phyloP scores from a whole-genome alignment of 257 asterid genomes.

The Fraxinus anomala region DNA sequence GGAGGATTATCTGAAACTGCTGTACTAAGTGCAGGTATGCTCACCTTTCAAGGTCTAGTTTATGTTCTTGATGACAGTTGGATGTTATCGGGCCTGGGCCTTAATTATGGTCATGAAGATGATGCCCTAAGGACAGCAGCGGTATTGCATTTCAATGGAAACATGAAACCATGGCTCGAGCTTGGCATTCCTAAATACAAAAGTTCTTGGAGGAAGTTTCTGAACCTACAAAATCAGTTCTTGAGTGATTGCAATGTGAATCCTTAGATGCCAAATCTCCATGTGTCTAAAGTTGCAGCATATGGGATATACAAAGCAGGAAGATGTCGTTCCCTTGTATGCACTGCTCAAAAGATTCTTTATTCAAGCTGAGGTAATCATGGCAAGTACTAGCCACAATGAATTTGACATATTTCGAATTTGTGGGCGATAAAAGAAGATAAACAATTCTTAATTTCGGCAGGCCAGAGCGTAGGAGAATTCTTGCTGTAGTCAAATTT shows the following conservation, averaged over 20 bases:
- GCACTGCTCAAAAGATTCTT: slow-evolving; percentile 28
- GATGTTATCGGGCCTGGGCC: slow-evolving; percentile 87
- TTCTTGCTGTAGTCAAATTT: slow-evolving; percentile 26
- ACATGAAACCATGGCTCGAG: slow-evolving; percentile 99
- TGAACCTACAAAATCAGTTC: slow-evolving; percentile 65
- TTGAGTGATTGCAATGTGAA: slow-evolving; percentile 88
- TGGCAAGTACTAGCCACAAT: slow-evolving; percentile 29
- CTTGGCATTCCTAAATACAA: slow-evolving; percentile 81
- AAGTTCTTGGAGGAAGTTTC: slow-evolving; percentile 69
- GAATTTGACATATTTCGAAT: slow-evolving; percentile 22
- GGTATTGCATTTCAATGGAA: slow-evolving; percentile 87
- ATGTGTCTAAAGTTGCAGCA: slow-evolving; percentile 30
- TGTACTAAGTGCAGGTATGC: slow-evolving; percentile 63
- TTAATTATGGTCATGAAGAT: slow-evolving; percentile 57
- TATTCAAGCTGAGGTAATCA: slow-evolving; percentile 9
- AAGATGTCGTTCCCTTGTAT: slow-evolving; percentile 6
- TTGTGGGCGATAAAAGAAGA: slow-evolving; percentile 27
- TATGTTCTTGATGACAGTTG: slow-evolving; percentile 70
- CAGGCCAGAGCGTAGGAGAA: slow-evolving; percentile 25
- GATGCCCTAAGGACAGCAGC: slow-evolving; percentile 59
- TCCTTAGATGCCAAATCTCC: slow-evolving; percentile 36
- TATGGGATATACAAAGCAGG: slow-evolving; percentile 29
- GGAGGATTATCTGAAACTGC: slow-evolving; percentile 54
- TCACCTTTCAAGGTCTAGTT: slow-evolving; percentile 67
- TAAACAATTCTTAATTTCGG: slow-evolving; percentile 18